Evolutionary conservation across 2,329 filamentous ascomycete species (phyloP), one percentile per base, ranked within the genome.

Genomic region (Zopfia rhizophila): DNA sequence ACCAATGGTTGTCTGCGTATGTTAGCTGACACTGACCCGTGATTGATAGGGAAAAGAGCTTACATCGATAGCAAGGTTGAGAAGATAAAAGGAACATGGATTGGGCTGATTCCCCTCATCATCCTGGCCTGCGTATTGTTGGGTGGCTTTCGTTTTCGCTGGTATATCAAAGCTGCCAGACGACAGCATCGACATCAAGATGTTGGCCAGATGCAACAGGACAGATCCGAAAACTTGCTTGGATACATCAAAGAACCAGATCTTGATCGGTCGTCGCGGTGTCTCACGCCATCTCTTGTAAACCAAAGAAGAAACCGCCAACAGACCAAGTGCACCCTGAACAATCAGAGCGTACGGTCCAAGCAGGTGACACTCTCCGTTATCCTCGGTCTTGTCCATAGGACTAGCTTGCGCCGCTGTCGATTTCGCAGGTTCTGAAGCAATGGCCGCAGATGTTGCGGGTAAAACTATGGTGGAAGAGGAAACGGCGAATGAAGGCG

Each of bases 231-330:
- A 89, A 41, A 99, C 91, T 78, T 99, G 94, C 78, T 99, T 99
- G 22, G 91, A 96, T 17, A 87, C 94, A 68, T 99, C 94, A 71
- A 97, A 99, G 72, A 90, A 92, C 93, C 94, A 99, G 56, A 99
- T 91, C 80, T 95, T 96, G 65, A 97, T 68, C 1, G 93, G 93
- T 43, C 94, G 83, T 70, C 97, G 93, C 1, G 94, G 93, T 45
- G 90, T 82, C 75, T 99, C 94, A 56, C 90, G 84, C 85, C 89
- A 96, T 59, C 94, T 83, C 78, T 99, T 99, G 78, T 85, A 96
- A 6, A 97, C 93, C 36, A 99, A 82, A 1, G 91, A 90, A 42
- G 93, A 78, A 39, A 97, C 76, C 7, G 94, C 94, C 44, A 97
- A 77, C 13, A 81, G 84, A 13, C 94, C 94, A 13, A 99, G 83